These are phyloP conservation scores for Echinosophora koreensis DNA, from an alignment of 306 rosid species.

Conservation along the genomic window DNA sequence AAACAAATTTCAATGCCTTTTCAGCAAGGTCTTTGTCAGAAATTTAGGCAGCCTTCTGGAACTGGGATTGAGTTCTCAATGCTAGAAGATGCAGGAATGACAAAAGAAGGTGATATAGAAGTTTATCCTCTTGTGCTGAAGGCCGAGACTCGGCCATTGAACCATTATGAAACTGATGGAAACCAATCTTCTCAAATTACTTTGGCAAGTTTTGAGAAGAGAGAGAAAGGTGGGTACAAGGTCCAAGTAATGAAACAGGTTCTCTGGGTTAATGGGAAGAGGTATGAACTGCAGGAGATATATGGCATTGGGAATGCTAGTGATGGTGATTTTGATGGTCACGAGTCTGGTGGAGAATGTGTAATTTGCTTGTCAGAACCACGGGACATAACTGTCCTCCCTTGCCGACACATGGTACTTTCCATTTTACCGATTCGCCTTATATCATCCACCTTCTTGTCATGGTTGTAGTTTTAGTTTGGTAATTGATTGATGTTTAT, in stretches of 20 bases:
- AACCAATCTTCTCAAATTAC: constrained; percentile 56
- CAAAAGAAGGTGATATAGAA: constrained; percentile 43
- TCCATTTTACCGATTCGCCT: neutral
- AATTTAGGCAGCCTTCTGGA: constrained; percentile 57
- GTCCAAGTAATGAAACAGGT: constrained; percentile 61
- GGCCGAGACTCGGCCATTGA: constrained; percentile 51
- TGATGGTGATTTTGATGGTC: constrained; percentile 50
- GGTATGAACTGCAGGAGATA: constrained; percentile 64
- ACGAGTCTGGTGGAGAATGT: constrained; percentile 57
- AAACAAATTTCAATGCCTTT: constrained; percentile 53
- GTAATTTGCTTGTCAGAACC: constrained; percentile 65
- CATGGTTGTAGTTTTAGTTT: neutral
- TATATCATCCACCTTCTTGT: neutral
- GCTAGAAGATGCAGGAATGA: constrained; percentile 47
- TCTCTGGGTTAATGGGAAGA: constrained; percentile 56
- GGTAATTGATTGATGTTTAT: constrained; percentile 6
- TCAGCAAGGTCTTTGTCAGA: constrained; percentile 56
- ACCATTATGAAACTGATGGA: constrained; percentile 37
- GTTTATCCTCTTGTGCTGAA: constrained; percentile 65
- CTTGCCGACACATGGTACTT: constrained; percentile 69
- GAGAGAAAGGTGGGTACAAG: constrained; percentile 50
- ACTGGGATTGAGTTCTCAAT: constrained; percentile 58
- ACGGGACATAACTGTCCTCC: constrained; percentile 61
- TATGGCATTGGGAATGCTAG: constrained; percentile 60
- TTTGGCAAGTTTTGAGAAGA: constrained; percentile 54